These are phyloP conservation scores for Alternaria infectoria DNA, from an alignment of 2,329 filamentous ascomycete genomes.

Conservation along the genomic window DNA sequence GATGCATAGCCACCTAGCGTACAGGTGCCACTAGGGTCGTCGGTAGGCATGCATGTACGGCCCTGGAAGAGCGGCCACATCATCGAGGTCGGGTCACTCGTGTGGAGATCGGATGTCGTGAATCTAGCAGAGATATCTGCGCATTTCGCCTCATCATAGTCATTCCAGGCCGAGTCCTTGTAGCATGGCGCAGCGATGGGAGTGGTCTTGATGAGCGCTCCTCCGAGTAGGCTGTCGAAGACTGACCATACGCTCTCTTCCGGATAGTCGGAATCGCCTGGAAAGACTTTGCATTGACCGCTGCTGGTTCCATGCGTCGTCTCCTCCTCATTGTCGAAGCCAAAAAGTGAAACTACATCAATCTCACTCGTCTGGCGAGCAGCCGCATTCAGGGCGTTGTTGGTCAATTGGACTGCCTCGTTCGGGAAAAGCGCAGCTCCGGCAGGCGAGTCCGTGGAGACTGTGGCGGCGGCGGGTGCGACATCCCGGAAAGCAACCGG, in stretches of 20 bases:
- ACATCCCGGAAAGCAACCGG: conserved; percentile 7
- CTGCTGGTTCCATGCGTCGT: background rate
- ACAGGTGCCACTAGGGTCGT: conserved; percentile 15
- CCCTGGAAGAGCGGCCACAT: conserved; percentile 35
- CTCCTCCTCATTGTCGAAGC: conserved; percentile 30
- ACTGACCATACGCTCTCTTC: conserved; percentile 17
- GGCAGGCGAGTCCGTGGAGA: conserved; percentile 12
- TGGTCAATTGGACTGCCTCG: conserved; percentile 24
- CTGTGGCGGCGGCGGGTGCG: conserved; percentile 13
- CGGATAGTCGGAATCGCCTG: conserved; percentile 28
- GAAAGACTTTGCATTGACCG: conserved; percentile 27
- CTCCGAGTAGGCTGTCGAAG: conserved; percentile 23
- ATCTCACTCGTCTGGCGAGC: background rate
- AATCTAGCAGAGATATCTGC: conserved; percentile 15
- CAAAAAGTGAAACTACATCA: conserved; percentile 29
- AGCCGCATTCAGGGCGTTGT: conserved; percentile 6
- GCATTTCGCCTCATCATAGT: conserved; percentile 20
- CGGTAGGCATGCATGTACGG: conserved; percentile 28
- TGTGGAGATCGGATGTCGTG: conserved; percentile 13
- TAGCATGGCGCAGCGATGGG: conserved; percentile 34
- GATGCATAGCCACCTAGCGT: conserved; percentile 22
- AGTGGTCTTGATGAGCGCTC: conserved; percentile 24
- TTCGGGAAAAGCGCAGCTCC: conserved; percentile 12
- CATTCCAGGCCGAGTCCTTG: conserved; percentile 14
- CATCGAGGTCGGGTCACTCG: conserved; percentile 29